Evolutionary conservation across 345 rosid genomes (phyloP), one percentile per base, ranked within the genome.

Genomic region (Boechera stricta): DNA sequence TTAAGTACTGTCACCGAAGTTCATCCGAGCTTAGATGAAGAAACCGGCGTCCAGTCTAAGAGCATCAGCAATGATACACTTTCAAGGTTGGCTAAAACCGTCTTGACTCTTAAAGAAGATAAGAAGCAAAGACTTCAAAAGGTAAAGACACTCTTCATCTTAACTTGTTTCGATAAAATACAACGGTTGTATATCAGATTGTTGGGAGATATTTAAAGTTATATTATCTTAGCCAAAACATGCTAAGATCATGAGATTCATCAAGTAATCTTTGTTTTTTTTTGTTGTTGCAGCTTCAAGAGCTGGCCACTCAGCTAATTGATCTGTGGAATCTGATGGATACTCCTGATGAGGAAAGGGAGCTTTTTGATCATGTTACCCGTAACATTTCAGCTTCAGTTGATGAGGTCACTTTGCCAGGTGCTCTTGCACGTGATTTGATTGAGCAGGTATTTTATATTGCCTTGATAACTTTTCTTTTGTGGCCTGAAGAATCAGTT

Each of bases 251-350:
- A 33, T 6, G 35, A 33, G 35, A 33, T 33, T 62, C 44, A 36
- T 5, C 15, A 7, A 44, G 11, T 29, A 35, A 44, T 45, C 36
- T 39, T 39, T 70, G 16, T 51, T 3, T 31, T 35, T 38, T 64
- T 73, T 41, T 11, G 1, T 29, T 48, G 33, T 32, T 52, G 42
- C 90, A 95, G 99, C 98, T 96, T 79, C 98, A 96, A 90, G 98
- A 96, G 81, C 87, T 91, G 39, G 92, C 95, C 47, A 82, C 86
- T 69, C 97, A 91, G 80, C 82, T 96, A 54, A 80, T 82, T 83
- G 99, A 96, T 72, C 89, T 93, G 39, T 96, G 99, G 99, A 93
- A 93, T 81, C 87, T 93, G 81, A 93, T 96, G 99, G 99, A 96
- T 75, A 93, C 98, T 45, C 86, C 97, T 5, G 83, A 57, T n/a